Conservation (phyloP, 331 rosid genomes). For the Spiraea crenata region DNA sequence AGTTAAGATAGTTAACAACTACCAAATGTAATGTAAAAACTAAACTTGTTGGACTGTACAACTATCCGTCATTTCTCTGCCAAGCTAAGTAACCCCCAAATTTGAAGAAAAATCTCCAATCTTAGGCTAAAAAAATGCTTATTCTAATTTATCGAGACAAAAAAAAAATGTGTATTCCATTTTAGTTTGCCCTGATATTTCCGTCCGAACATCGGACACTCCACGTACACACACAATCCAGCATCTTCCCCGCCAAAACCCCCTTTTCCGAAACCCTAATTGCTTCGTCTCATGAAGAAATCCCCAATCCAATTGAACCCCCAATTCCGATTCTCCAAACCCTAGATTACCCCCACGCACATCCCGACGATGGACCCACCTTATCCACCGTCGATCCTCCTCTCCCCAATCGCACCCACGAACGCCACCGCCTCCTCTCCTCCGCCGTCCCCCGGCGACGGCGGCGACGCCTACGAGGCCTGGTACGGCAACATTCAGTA, state of each 20-base stretch:
- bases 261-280: slow-evolving; percentile 10
- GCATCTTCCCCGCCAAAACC: neutral
- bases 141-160: too few relatives aligned
- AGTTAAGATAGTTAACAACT: too few relatives aligned
- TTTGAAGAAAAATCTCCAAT: too few relatives aligned
- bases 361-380: neutral
- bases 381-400: neutral
- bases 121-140: too few relatives aligned
- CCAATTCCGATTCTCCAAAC: slow-evolving; percentile 12
- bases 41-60: too few relatives aligned
- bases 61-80: too few relatives aligned
- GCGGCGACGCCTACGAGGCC: slow-evolving; percentile 25
- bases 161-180: too few relatives aligned
- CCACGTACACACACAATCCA: neutral
- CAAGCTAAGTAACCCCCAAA: too few relatives aligned
- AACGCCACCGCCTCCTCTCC: slow-evolving; percentile 33
- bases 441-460: slow-evolving; percentile 56
- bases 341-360: neutral
- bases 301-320: slow-evolving; percentile 12
- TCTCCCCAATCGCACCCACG: slow-evolving; percentile 26
- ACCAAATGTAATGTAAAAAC: too few relatives aligned
- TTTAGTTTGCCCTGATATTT: neutral
- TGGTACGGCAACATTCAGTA: slow-evolving; percentile 96
- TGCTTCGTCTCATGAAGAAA: slow-evolving; percentile 21
- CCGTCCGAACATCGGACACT: neutral